A percentile compares a stretch with the other conserved stretches of the same genome.
These are phyloP conservation scores for Zostera marina DNA, from an alignment of 116 monocot species.

Conservation along the genomic window DNA sequence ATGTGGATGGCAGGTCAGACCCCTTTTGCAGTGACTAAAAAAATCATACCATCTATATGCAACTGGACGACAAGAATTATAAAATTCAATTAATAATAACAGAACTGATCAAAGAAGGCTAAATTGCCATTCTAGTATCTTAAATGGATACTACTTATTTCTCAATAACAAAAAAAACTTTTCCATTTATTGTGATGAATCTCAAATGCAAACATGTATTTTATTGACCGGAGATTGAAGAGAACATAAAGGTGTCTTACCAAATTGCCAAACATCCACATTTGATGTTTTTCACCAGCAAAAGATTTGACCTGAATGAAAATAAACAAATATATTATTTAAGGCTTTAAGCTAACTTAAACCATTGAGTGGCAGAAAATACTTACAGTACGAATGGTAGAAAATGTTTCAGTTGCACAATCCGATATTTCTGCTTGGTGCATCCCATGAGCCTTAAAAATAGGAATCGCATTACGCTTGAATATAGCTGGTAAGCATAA, in stretches of 20 bases:
- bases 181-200: too few relatives aligned
- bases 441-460: slow-evolving; percentile 76
- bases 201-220: not conserved
- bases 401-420: slow-evolving; percentile 92
- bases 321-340: not conserved
- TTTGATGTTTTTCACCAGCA: slow-evolving; percentile 85
- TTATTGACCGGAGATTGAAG: not conserved
- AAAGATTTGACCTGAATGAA: slow-evolving; percentile 78
- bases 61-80: not conserved
- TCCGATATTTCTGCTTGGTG: slow-evolving; percentile 78
- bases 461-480: slow-evolving; percentile 79
- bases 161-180: too few relatives aligned
- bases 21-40: not conserved
- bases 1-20: not conserved
- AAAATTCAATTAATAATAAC: too few relatives aligned
- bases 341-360: not conserved
- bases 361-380: not conserved
- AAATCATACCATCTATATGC: not conserved
- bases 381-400: slow-evolving; percentile 90
- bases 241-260: slow-evolving; percentile 20
- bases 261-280: slow-evolving; percentile 69
- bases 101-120: too few relatives aligned
- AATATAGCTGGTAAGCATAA: slow-evolving; percentile 48
- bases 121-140: too few relatives aligned
- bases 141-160: too few relatives aligned